A percentile compares a stretch with the other conserved stretches of the same genome.
These are phyloP conservation scores for Phoenix dactylifera DNA, from an alignment of 176 grass and related monocot genomes.

Conservation along the genomic window DNA sequence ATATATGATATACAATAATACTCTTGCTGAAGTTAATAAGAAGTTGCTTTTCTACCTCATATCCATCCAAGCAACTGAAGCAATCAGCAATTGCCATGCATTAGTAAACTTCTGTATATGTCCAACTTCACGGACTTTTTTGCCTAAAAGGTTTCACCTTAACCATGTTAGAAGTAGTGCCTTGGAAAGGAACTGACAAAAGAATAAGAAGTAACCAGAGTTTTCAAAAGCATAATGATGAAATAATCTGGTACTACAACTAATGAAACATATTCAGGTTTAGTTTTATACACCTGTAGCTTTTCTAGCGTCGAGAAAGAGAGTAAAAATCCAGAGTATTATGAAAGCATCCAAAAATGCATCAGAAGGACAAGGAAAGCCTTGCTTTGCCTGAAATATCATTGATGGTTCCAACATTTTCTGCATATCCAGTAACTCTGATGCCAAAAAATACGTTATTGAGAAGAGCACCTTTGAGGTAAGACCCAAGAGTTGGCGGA, in stretches of 20 bases:
- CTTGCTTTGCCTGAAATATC: constrained; percentile 94
- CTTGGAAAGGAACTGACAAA: no score
- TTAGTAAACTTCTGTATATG: constrained; percentile 97
- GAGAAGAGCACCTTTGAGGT: constrained; percentile 94
- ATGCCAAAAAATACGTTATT: constrained; percentile 91
- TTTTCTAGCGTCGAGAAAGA: constrained; percentile 94
- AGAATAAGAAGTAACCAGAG: no score
- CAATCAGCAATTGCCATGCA: constrained; percentile 71
- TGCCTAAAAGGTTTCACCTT: constrained; percentile 33
- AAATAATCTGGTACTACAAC: background rate
- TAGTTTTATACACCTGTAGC: constrained; percentile 46
- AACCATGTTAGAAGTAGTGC: no score
- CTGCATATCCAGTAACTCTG: constrained; percentile 75
- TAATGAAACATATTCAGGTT: background rate
- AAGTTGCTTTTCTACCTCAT: constrained; percentile 45
- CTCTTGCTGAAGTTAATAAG: no score
- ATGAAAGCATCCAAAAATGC: constrained; percentile 97
- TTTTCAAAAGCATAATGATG: no score
- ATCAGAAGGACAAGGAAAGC: constrained; percentile 84
- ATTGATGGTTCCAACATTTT: constrained; percentile 99
- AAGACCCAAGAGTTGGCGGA: constrained; percentile 84
- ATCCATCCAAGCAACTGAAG: constrained; percentile 94
- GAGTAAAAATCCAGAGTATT: constrained; percentile 99
- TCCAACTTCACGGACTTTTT: constrained; percentile 92
- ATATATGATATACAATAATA: background rate